phyloP scores from a whole-genome alignment of 2,329 filamentous ascomycete species.

The Chrysosporium queenslandicum region DNA sequence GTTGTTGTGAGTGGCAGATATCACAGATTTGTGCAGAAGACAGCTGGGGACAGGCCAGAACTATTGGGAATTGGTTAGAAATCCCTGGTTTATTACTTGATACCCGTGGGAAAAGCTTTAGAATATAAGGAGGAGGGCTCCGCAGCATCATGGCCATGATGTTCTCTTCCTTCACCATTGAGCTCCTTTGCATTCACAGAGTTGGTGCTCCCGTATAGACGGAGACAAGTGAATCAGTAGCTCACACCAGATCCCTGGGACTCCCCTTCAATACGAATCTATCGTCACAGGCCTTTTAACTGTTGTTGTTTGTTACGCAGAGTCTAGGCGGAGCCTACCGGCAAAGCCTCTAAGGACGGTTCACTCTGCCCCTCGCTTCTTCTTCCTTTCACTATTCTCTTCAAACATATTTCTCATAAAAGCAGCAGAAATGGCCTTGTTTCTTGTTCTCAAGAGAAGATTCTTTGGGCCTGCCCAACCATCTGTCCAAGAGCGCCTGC shows the following conservation, averaged over 20 bases:
- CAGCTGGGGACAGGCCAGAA: not conserved
- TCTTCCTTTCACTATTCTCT: not conserved
- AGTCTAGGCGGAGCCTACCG: not conserved
- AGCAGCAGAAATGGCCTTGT: not conserved
- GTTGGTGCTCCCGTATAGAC: not conserved
- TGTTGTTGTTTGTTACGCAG: not conserved
- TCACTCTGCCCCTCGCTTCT: not conserved
- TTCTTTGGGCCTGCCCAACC: not conserved
- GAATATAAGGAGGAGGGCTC: not conserved
- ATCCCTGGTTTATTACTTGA: not conserved
- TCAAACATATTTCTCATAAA: not conserved
- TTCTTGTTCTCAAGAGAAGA: not conserved
- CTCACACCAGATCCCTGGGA: not conserved
- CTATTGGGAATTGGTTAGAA: not conserved
- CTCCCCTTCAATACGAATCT: not conserved
- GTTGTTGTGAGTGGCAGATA: not conserved
- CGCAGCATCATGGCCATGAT: not conserved
- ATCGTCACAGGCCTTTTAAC: not conserved
- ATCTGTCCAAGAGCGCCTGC: slow-evolving; percentile 1
- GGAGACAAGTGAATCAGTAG: not conserved
- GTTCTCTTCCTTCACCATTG: not conserved
- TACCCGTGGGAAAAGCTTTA: not conserved
- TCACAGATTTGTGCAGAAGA: not conserved
- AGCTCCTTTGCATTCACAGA: not conserved
- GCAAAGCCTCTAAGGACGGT: not conserved